Evolutionary conservation across 1,139 yeast species (phyloP).

Genomic region (Hyphopichia fennica): DNA sequence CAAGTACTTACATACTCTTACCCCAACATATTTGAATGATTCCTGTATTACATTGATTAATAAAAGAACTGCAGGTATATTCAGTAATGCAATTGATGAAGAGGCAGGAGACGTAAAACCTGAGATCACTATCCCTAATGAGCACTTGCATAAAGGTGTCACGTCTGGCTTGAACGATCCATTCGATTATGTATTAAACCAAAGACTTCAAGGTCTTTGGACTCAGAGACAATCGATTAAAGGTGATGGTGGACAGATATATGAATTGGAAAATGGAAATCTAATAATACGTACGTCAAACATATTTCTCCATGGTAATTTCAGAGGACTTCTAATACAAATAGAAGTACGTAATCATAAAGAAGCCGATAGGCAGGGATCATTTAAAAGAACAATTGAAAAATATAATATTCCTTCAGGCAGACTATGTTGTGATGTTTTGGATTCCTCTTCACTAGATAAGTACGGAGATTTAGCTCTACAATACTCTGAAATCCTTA

Average conservation of each 20-base stretch:
- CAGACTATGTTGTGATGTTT: conserved; percentile 32
- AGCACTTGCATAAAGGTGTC: conserved; percentile 44
- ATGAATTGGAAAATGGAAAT: conserved; percentile 50
- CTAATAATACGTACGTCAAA: conserved; percentile 62
- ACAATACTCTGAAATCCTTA: conserved; percentile 48
- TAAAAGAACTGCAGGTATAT: conserved; percentile 45
- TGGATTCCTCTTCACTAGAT: conserved; percentile 29
- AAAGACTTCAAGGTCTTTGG: conserved; percentile 74
- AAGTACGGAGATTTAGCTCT: conserved; percentile 45
- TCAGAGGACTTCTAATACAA: conserved; percentile 68
- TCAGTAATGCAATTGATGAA: conserved; percentile 39
- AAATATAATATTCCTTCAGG: conserved; percentile 46
- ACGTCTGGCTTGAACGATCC: conserved; percentile 51
- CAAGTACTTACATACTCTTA: conserved; percentile 55
- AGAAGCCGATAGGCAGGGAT: conserved; percentile 12
- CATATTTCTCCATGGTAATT: conserved; percentile 70
- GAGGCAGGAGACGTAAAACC: conserved; percentile 18
- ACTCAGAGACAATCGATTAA: conserved; percentile 65
- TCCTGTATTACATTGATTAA: conserved; percentile 56
- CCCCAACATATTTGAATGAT: conserved; percentile 54
- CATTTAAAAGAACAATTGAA: conserved; percentile 28
- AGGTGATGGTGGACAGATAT: conserved; percentile 76
- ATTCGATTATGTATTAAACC: conserved; percentile 48
- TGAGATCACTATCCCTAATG: conserved; percentile 34
- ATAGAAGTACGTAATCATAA: conserved; percentile 34